Evolutionary conservation across 441 rosid genomes (phyloP).

Genomic region (Populus hybrid): DNA sequence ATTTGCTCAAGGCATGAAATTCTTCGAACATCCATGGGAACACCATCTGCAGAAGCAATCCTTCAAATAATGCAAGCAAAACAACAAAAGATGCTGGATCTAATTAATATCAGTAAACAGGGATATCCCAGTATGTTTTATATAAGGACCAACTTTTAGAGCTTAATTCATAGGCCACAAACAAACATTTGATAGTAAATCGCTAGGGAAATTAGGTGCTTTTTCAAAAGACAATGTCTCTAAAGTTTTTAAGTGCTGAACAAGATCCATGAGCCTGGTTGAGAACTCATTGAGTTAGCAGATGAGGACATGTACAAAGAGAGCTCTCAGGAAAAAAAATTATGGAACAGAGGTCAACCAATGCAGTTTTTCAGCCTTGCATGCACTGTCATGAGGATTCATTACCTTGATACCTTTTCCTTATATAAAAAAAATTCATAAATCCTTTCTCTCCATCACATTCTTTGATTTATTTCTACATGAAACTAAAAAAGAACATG

Average conservation of each 20-base stretch:
- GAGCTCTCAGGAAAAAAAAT: not conserved
- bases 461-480: not conserved
- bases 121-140: not conserved
- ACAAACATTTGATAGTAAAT: not conserved
- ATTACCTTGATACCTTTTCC: not conserved
- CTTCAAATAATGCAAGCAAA: not conserved
- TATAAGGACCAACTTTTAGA: not conserved
- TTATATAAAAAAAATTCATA: no score
- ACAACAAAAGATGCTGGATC: not conserved
- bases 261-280: not conserved
- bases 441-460: not conserved
- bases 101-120: not conserved
- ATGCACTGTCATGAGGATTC: not conserved
- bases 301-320: not conserved
- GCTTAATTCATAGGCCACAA: not conserved
- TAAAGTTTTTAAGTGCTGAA: not conserved
- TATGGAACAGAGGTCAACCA: not conserved
- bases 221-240: not conserved
- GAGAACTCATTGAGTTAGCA: not conserved
- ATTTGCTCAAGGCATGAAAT: slow-evolving; percentile 63
- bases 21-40: slow-evolving; percentile 98
- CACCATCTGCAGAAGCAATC: slow-evolving; percentile 53
- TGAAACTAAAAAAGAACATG: not conserved
- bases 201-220: not conserved
- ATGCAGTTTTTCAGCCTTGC: not conserved